Conservation (phyloP, 2,329 filamentous ascomycete species). For the Coniochaeta ligniaria region DNA sequence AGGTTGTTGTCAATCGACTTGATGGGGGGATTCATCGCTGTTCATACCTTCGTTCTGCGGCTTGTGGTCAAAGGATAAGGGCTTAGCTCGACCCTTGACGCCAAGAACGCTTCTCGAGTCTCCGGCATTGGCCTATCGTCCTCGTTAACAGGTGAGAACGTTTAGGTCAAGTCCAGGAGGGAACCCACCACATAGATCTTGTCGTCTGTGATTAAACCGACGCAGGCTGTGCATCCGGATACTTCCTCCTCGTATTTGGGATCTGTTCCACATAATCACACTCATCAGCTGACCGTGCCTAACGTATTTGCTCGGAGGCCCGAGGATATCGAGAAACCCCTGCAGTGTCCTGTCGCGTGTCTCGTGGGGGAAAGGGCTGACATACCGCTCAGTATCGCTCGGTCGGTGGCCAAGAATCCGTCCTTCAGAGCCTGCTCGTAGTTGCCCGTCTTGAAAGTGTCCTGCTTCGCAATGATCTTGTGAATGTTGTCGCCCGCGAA, state of each 20-base stretch:
- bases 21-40: slow-evolving; percentile 4
- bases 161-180: slow-evolving; percentile 10
- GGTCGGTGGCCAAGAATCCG: slow-evolving; percentile 90
- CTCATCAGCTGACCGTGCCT: not conserved
- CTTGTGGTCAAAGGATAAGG: slow-evolving; percentile 98
- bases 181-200: slow-evolving; percentile 89
- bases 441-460: slow-evolving; percentile 83
- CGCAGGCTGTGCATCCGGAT: slow-evolving; percentile 93
- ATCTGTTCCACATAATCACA: slow-evolving; percentile 49
- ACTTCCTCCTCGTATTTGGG: slow-evolving; percentile 96
- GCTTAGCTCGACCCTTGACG: slow-evolving; percentile 95
- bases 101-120: slow-evolving; percentile 93
- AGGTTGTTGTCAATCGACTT: too few species aligned
- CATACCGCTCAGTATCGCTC: slow-evolving; percentile 90
- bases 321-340: not conserved
- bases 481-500: slow-evolving; percentile 92
- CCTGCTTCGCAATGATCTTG: slow-evolving; percentile 90
- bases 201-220: slow-evolving; percentile 78
- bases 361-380: not conserved
- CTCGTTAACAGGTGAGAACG: slow-evolving; percentile 14
- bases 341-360: not conserved
- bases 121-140: slow-evolving; percentile 79
- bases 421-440: slow-evolving; percentile 96
- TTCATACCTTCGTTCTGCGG: slow-evolving; percentile 86
- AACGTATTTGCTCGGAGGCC: not conserved